Evolutionary conservation across 176 grass and related monocot genomes (phyloP).

Genomic region (Lolium perenne): DNA sequence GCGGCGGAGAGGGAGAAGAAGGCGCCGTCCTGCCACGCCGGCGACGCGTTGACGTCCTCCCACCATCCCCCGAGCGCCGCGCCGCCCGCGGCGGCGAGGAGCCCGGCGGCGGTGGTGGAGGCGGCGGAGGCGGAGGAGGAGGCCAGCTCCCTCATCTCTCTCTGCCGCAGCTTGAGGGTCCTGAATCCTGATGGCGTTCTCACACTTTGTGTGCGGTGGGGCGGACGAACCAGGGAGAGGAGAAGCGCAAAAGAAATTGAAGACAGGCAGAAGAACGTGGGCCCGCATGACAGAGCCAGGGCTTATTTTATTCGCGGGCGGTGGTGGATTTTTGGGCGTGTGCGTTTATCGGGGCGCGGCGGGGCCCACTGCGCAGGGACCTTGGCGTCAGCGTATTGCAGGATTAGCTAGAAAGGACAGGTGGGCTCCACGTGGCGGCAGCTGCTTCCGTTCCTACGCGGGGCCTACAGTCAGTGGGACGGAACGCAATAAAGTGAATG

Average conservation of each 20-base stretch:
- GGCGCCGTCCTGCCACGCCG: slow-evolving; percentile 76
- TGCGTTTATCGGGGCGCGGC: slow-evolving; percentile 18
- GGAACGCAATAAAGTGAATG: neutral
- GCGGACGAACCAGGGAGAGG: neutral
- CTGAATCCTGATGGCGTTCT: neutral
- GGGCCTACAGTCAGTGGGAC: neutral
- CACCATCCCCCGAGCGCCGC: slow-evolving; percentile 60
- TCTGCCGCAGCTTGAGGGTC: neutral
- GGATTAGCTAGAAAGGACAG: neutral
- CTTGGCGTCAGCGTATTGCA: neutral
- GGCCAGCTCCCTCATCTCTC: slow-evolving; percentile 43
- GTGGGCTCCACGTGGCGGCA: slow-evolving; percentile 42
- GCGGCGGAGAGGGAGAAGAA: slow-evolving; percentile 88
- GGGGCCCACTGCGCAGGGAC: neutral
- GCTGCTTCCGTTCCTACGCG: neutral
- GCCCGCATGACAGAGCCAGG: neutral
- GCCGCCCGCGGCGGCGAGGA: neutral
- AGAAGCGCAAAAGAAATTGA: neutral
- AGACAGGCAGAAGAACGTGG: neutral
- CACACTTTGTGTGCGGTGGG: slow-evolving; percentile 10
- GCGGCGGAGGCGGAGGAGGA: slow-evolving; percentile 14
- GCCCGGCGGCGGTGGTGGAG: neutral
- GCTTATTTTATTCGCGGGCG: slow-evolving; percentile 9
- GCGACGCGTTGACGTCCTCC: slow-evolving; percentile 76
- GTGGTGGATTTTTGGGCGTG: slow-evolving; percentile 27